Evolutionary conservation across 345 rosid genomes (phyloP).

Genomic region (Psidium friedrichsthalianum): DNA sequence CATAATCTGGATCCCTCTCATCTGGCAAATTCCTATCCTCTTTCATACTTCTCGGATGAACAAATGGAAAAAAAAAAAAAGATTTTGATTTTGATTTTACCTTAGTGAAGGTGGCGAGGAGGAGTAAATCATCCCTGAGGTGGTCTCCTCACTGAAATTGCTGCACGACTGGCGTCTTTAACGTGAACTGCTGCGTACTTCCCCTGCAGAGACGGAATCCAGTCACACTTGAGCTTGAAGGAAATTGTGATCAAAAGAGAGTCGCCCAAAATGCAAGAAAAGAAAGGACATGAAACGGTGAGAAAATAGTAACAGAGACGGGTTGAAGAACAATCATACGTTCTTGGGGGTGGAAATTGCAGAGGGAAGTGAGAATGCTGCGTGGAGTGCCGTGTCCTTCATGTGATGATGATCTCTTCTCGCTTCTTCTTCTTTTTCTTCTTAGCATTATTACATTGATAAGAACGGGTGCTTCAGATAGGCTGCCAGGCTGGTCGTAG

Average conservation of each 20-base stretch:
- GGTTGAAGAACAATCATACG: constrained; percentile 17
- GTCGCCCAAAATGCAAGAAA: not conserved
- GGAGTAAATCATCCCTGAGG: not conserved
- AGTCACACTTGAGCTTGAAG: not conserved
- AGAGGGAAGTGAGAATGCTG: constrained; percentile 67
- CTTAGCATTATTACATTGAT: not conserved
- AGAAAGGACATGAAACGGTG: not conserved
- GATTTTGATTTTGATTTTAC: not conserved
- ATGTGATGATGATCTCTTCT: not conserved
- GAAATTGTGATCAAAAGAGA: not conserved
- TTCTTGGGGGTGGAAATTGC: constrained; percentile 45
- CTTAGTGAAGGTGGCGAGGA: not conserved
- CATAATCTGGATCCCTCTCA: not conserved
- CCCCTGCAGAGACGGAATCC: not conserved
- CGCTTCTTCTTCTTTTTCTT: not conserved
- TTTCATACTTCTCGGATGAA: not conserved
- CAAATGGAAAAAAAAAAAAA: not conserved
- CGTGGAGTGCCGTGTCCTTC: constrained; percentile 53
- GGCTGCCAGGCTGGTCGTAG: not conserved
- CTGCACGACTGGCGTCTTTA: not conserved
- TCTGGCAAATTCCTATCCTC: not conserved
- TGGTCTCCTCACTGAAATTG: not conserved
- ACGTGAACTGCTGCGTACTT: not conserved
- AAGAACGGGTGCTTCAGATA: not conserved
- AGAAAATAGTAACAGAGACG: not conserved